Evolutionary conservation across 2,329 filamentous ascomycete genomes (phyloP).

Genomic region (Periconia digitata): DNA sequence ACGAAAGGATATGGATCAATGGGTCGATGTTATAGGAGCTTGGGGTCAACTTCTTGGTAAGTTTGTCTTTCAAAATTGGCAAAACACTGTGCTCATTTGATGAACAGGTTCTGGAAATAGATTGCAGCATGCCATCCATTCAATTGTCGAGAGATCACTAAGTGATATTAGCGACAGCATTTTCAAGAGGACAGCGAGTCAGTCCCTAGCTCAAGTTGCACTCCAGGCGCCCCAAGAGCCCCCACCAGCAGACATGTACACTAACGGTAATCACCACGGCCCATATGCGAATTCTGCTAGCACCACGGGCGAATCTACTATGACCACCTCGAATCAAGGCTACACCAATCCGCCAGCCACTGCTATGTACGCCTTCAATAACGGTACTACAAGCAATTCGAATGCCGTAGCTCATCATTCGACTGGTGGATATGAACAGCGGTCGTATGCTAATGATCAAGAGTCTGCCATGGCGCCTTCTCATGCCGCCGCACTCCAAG

Average conservation of each 20-base stretch:
- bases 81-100: not conserved
- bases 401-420: slow-evolving; percentile 22
- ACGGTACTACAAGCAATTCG: slow-evolving; percentile 17
- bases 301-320: slow-evolving; percentile 21
- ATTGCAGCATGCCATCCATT: slow-evolving; percentile 51
- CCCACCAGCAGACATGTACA: slow-evolving; percentile 20
- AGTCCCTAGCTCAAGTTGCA: slow-evolving; percentile 44
- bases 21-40: slow-evolving; percentile 69
- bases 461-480: slow-evolving; percentile 29
- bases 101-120: slow-evolving; percentile 49
- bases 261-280: slow-evolving; percentile 24
- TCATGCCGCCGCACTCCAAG: slow-evolving; percentile 33
- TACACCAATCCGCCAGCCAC: slow-evolving; percentile 22
- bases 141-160: slow-evolving; percentile 53
- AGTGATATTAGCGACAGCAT: slow-evolving; percentile 50
- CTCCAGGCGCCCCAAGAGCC: slow-evolving; percentile 31
- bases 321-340: slow-evolving; percentile 19
- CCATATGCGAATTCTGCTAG: slow-evolving; percentile 23
- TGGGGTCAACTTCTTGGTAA: slow-evolving; percentile 68
- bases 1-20: slow-evolving; percentile 67
- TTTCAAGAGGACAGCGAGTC: slow-evolving; percentile 47
- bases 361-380: slow-evolving; percentile 27
- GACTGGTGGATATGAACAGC: slow-evolving; percentile 27
- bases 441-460: slow-evolving; percentile 28
- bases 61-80: slow-evolving; percentile 24